phyloP scores from a whole-genome alignment of 257 asterid genomes.

The Striga asiatica region DNA sequence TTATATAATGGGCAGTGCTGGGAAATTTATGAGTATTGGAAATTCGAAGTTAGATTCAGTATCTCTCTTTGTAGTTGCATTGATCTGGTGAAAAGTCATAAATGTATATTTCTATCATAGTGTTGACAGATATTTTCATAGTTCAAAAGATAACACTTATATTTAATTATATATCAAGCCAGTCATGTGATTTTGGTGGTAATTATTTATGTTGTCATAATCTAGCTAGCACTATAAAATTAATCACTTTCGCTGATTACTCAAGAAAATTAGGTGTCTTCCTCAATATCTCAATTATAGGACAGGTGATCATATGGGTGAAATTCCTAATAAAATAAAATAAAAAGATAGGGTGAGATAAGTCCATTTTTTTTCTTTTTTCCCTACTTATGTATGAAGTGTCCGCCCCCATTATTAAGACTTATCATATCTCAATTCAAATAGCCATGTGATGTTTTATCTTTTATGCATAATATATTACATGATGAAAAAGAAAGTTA shows the following conservation, averaged over 20 bases:
- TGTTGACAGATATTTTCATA: not conserved
- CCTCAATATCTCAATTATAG: not conserved
- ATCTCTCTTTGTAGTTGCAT: not conserved
- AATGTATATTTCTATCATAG: not conserved
- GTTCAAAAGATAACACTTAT: not conserved
- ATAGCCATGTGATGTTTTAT: too few species aligned
- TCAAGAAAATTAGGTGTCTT: not conserved
- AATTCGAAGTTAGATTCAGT: not conserved
- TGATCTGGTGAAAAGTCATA: not conserved
- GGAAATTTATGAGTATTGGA: not conserved
- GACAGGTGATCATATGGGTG: too few species aligned
- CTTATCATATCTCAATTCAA: too few species aligned
- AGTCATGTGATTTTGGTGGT: not conserved
- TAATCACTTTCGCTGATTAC: too few species aligned
- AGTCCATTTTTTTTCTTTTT: too few species aligned
- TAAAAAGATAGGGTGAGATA: too few species aligned
- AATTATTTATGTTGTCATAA: not conserved
- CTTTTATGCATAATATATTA: too few species aligned
- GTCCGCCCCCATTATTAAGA: too few species aligned
- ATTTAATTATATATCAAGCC: not conserved
- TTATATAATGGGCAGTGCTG: not conserved
- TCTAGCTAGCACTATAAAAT: not conserved
- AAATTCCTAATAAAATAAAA: too few species aligned
- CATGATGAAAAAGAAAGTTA: too few species aligned
- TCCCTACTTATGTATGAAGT: too few species aligned